phyloP scores from a whole-genome alignment of 306 rosid genomes.

The Quercus alba region DNA sequence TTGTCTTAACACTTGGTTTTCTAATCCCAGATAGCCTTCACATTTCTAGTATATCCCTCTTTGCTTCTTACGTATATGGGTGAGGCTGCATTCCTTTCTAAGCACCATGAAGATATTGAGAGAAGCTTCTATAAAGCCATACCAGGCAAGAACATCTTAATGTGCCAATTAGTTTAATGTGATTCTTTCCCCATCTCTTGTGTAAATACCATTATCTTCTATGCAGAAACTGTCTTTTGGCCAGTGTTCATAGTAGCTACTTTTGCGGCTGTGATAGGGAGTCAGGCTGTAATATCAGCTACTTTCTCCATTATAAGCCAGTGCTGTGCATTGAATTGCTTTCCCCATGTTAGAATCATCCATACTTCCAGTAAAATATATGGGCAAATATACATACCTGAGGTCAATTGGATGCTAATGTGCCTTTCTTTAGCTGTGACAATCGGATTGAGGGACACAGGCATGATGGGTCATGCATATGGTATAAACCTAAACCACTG shows the following conservation, averaged over 20 bases:
- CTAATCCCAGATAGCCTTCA: slow-evolving; percentile 69
- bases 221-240: slow-evolving; percentile 73
- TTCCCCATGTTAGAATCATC: slow-evolving; percentile 57
- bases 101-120: slow-evolving; percentile 62
- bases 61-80: slow-evolving; percentile 74
- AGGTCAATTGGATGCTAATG: slow-evolving; percentile 75
- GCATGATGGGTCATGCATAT: slow-evolving; percentile 69
- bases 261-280: slow-evolving; percentile 59
- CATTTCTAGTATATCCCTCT: slow-evolving; percentile 61
- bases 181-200: neutral
- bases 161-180: neutral
- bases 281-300: slow-evolving; percentile 76
- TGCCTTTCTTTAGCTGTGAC: slow-evolving; percentile 65
- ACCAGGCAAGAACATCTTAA: slow-evolving; percentile 50
- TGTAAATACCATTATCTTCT: neutral
- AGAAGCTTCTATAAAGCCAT: slow-evolving; percentile 74
- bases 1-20: slow-evolving; percentile 7
- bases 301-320: slow-evolving; percentile 71
- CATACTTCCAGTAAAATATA: slow-evolving; percentile 64
- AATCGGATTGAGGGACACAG: slow-evolving; percentile 60
- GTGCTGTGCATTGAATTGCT: slow-evolving; percentile 64
- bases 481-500: slow-evolving; percentile 32
- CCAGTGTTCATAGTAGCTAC: slow-evolving; percentile 73
- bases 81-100: slow-evolving; percentile 80
- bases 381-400: slow-evolving; percentile 82